Evolutionary conservation across 2,329 filamentous ascomycete species (phyloP).

Genomic region (Malbranchea zuffiana): DNA sequence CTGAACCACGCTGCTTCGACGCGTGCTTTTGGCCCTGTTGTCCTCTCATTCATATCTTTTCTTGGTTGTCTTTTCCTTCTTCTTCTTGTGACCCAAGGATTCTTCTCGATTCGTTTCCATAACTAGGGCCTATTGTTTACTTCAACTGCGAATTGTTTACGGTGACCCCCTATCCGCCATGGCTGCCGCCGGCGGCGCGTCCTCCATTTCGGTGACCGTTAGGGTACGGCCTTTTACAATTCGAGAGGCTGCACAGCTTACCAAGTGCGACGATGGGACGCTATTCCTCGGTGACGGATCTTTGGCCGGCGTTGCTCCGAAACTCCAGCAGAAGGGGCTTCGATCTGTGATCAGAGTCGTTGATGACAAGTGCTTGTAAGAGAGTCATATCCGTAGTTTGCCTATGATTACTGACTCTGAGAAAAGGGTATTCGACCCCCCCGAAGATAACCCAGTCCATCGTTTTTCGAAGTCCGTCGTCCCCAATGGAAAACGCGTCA

Average conservation of each 20-base stretch:
- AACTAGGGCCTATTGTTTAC: not conserved
- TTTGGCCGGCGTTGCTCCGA: constrained; percentile 76
- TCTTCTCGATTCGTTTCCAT: not conserved
- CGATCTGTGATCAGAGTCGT: constrained; percentile 90
- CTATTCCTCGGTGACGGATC: constrained; percentile 96
- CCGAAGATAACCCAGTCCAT: constrained; percentile 85
- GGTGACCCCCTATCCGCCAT: constrained; percentile 19
- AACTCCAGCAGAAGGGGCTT: constrained; percentile 74
- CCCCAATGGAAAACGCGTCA: constrained; percentile 77
- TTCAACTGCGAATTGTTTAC: constrained; percentile 7
- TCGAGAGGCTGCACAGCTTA: constrained; percentile 84
- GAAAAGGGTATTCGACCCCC: constrained; percentile 96
- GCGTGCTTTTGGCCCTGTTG: constrained; percentile 5
- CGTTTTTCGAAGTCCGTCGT: constrained; percentile 75
- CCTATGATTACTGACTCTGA: constrained; percentile 12
- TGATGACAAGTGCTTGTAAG: constrained; percentile 90
- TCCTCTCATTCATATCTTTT: constrained; percentile 5
- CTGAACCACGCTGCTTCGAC: too few species aligned
- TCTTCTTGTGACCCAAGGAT: not conserved
- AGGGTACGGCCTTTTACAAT: constrained; percentile 63
- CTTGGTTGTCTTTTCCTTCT: constrained; percentile 1
- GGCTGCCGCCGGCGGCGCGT: constrained; percentile 35
- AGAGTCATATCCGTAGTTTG: constrained; percentile 20
- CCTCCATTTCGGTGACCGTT: constrained; percentile 44
- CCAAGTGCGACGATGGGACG: constrained; percentile 64